A percentile compares a stretch with the other conserved stretches of the same genome.
These are phyloP conservation scores for Francoa sonchifolia DNA, from an alignment of 441 rosid genomes.

Conservation along the genomic window DNA sequence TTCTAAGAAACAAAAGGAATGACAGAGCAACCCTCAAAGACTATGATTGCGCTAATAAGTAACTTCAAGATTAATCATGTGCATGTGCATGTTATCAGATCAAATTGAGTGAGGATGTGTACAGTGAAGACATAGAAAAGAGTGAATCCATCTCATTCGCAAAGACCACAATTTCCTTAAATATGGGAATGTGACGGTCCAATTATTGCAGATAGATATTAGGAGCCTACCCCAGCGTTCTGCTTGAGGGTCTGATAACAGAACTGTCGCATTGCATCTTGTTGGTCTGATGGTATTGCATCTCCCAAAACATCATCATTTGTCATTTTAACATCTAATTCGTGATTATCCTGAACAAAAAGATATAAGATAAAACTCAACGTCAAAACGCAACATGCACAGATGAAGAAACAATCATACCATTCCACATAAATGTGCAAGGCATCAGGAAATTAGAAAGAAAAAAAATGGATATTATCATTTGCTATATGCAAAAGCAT, in stretches of 20 bases:
- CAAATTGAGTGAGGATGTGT: not conserved
- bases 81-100: not conserved
- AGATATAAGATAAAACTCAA: not conserved
- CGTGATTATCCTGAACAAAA: constrained; percentile 50
- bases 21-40: not conserved
- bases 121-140: not conserved
- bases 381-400: too few species aligned
- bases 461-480: too few species aligned
- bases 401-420: too few species aligned
- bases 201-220: not conserved
- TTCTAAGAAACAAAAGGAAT: not conserved
- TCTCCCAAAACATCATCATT: constrained; percentile 97
- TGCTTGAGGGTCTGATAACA: constrained; percentile 69
- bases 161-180: not conserved
- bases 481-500: too few species aligned
- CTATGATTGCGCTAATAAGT: too few species aligned
- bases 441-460: too few species aligned
- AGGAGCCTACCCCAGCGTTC: constrained; percentile 45
- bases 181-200: not conserved
- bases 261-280: constrained; percentile 39
- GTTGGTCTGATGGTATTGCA: constrained; percentile 83
- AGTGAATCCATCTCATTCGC: not conserved
- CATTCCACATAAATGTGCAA: too few species aligned
- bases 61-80: not conserved
- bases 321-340: constrained; percentile 49